Percentiles rank a stretch among this genome's conserved stretches.
Conservation (phyloP, 768 basidiomycete species). For the Podaxis sp. region DNA sequence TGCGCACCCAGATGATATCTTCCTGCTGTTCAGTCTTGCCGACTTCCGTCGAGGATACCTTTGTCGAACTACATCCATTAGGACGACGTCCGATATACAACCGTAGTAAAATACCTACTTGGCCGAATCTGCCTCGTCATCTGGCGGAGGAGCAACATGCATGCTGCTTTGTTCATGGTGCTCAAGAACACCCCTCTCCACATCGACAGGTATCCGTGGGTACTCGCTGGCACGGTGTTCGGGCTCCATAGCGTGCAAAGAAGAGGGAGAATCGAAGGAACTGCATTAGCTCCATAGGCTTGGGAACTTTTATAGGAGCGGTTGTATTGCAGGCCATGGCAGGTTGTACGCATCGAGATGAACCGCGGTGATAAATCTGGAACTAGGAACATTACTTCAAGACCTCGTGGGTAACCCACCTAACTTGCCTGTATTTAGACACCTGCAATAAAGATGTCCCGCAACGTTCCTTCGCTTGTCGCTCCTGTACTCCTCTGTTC, state of each 20-base stretch:
- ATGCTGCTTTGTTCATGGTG: not conserved
- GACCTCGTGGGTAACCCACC: not conserved
- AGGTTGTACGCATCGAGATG: not conserved
- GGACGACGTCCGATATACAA: not conserved
- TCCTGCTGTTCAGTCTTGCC: not conserved
- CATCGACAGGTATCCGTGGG: not conserved
- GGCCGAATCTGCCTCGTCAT: not conserved
- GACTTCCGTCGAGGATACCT: not conserved
- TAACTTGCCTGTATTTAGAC: not conserved
- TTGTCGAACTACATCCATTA: not conserved
- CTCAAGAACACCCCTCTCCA: not conserved
- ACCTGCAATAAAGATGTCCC: not conserved
- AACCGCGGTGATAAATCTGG: not conserved
- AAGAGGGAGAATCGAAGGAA: not conserved
- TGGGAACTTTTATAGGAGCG: not conserved
- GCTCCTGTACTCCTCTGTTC: too few species aligned
- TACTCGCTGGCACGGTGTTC: not conserved
- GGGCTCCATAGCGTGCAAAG: not conserved
- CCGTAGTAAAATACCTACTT: not conserved
- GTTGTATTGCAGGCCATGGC: not conserved
- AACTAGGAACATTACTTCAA: not conserved
- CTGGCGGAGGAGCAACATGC: not conserved
- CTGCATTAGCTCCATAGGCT: not conserved
- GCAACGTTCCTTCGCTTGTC: not conserved
- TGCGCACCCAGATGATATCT: slow-evolving; percentile 2